Percentiles rank a stretch among this genome's conserved stretches.
These are phyloP conservation scores for Podospora didyma DNA, from an alignment of 495 filamentous ascomycete species.

Conservation along the genomic window DNA sequence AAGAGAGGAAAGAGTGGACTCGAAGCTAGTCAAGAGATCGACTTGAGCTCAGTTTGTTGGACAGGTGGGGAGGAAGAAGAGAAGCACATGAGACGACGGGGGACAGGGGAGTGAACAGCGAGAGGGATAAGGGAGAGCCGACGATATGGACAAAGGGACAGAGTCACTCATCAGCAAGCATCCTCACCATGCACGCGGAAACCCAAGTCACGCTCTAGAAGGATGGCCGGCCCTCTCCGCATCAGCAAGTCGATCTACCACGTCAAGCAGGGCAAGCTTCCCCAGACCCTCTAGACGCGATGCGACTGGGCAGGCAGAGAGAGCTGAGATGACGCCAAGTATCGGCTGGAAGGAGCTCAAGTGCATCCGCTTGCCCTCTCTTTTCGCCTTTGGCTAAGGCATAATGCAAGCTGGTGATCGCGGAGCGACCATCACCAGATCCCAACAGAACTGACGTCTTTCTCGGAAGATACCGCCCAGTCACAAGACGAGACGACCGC, in stretches of 20 bases:
- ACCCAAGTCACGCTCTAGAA: neutral
- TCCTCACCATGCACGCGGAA: neutral
- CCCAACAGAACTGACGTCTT: conserved; percentile 8
- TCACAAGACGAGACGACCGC: conserved; percentile 9
- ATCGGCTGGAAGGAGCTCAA: neutral
- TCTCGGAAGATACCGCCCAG: neutral
- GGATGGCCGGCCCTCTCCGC: neutral
- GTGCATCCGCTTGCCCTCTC: neutral
- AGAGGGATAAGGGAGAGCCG: neutral
- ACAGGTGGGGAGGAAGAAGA: conserved; percentile 4
- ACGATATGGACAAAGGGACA: neutral
- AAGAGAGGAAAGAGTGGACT: conserved; percentile 3
- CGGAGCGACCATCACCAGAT: conserved; percentile 7
- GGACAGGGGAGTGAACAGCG: neutral
- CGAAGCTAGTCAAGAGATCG: conserved; percentile 5
- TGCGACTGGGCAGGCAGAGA: neutral
- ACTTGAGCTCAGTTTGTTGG: neutral
- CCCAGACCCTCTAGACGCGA: neutral
- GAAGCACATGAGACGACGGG: neutral
- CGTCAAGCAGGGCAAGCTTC: conserved; percentile 5
- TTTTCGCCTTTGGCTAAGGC: conserved; percentile 3
- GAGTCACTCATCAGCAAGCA: neutral
- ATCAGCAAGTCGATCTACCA: conserved; percentile 9
- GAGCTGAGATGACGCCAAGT: conserved; percentile 4
- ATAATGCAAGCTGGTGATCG: conserved; percentile 14